Evolutionary conservation across 2,329 filamentous ascomycete genomes (phyloP), one percentile per base, ranked within the genome.

Genomic region (Epichloe uncinata): DNA sequence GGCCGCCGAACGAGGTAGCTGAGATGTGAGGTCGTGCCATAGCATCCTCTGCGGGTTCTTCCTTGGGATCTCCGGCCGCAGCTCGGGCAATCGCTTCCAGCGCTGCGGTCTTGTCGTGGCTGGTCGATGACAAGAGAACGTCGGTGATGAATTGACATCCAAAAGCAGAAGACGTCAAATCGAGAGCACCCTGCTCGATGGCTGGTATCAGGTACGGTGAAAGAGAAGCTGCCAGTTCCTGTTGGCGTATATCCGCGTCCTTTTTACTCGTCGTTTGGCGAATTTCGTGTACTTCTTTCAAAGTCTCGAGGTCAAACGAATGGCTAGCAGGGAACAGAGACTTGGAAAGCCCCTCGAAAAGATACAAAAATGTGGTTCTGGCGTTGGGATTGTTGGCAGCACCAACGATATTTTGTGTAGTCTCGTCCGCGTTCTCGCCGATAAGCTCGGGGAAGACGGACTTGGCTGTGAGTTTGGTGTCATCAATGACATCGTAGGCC

Each of bases 181-280:
- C 78, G 3, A 73, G 69, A 1, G 89, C 79, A 22, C 82, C 78
- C 2, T 79, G 72, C 1, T 79, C 75, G 52, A 97, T 84, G 38
- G 87, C 79, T 42, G 81, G 77, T 33, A 98, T 74, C 3, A 97
- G 72, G 33, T 82, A 77, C 2, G 86, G 81, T 1, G 88, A 89
- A 30, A 95, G 70, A 11, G 81, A 76, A 52, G 81, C 79, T 20
- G 87, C 72, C 41, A 98, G 73, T 64, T 96, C 93, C 57, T 79
- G 75, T 51, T 85, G 81, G 52, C 93, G 80, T 20, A 77, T 68
- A 49, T 84, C 82, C 0, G 87, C 75, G 51, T 95, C 88, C 69
- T 98, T 98, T 71, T 97, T 98, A 55, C 87, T 95, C 2, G 90
- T 97, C 13, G 77, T 82, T 57, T 82, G 79, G 49, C 93, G 82